A percentile compares a stretch with the other conserved stretches of the same genome.
phyloP scores from a whole-genome alignment of 1,139 yeast genomes.

The Komagataea norvegica region DNA sequence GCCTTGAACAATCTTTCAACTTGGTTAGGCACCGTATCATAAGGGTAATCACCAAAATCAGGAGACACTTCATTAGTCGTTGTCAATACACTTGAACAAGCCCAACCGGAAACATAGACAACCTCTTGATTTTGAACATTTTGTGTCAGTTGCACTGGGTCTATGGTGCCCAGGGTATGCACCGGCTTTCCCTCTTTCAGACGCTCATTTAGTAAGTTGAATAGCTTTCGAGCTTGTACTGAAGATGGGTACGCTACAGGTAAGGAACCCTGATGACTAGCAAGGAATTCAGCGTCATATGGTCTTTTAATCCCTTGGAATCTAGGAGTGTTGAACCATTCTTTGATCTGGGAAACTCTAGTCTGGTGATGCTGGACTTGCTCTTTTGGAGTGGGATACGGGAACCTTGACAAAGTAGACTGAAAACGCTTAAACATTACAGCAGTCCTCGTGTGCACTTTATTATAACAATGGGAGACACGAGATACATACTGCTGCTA shows the following conservation, averaged over 20 bases:
- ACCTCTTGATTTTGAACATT: conserved; percentile 42
- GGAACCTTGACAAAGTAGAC: conserved; percentile 4
- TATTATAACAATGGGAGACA: too few relatives aligned
- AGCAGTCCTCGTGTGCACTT: too few relatives aligned
- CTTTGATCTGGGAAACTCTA: not conserved
- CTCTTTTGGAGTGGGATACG: conserved; percentile 1
- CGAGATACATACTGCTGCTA: too few relatives aligned
- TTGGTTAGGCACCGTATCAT: conserved; percentile 62
- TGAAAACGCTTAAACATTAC: conserved; percentile 1
- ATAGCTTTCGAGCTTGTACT: conserved; percentile 49
- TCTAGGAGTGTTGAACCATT: conserved; percentile 50
- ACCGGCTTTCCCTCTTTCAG: conserved; percentile 42
- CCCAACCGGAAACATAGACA: conserved; percentile 53
- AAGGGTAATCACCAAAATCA: conserved; percentile 58
- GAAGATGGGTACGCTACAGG: conserved; percentile 47
- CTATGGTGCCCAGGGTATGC: conserved; percentile 57
- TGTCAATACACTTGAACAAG: conserved; percentile 35
- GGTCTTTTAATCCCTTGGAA: conserved; percentile 47
- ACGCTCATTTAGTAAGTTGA: conserved; percentile 39
- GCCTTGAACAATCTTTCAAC: conserved; percentile 57
- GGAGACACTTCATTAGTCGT: conserved; percentile 59
- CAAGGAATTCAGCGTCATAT: conserved; percentile 50
- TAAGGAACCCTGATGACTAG: conserved; percentile 46
- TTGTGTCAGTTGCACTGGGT: conserved; percentile 60
- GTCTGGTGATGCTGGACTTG: not conserved